Percentiles rank a stretch among this genome's conserved stretches.
phyloP scores from a whole-genome alignment of 1,284 basidiomycete species.

The Vanrija pseudolonga region DNA sequence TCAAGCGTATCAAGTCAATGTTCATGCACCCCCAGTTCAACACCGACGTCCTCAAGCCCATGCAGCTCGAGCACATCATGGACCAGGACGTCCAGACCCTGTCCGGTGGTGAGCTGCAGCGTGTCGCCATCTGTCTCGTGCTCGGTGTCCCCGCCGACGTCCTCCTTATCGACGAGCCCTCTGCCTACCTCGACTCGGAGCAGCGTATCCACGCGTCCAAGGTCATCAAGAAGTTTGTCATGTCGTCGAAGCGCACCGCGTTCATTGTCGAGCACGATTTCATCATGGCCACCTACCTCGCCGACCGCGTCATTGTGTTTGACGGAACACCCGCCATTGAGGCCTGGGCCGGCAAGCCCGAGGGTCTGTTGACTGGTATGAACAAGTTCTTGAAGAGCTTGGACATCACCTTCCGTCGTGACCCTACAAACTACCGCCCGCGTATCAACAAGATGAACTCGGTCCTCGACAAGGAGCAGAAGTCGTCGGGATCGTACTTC shows the following conservation, averaged over 20 bases:
- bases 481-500: slow-evolving; percentile 50
- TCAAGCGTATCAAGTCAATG: slow-evolving; percentile 87
- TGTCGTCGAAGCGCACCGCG: slow-evolving; percentile 91
- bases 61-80: slow-evolving; percentile 83
- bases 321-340: slow-evolving; percentile 76
- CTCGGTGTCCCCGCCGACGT: slow-evolving; percentile 69
- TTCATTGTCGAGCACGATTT: slow-evolving; percentile 58
- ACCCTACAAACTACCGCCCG: slow-evolving; percentile 85
- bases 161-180: slow-evolving; percentile 71
- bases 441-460: slow-evolving; percentile 92
- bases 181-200: slow-evolving; percentile 77
- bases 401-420: slow-evolving; percentile 92
- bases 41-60: slow-evolving; percentile 91
- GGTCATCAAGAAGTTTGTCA: slow-evolving; percentile 94
- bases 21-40: slow-evolving; percentile 98
- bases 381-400: slow-evolving; percentile 77
- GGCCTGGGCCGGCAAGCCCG: slow-evolving; percentile 67
- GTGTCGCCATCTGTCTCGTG: slow-evolving; percentile 88
- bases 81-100: slow-evolving; percentile 95
- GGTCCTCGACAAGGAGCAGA: slow-evolving; percentile 92
- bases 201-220: slow-evolving; percentile 96
- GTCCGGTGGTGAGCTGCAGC: slow-evolving; percentile 92
- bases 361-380: slow-evolving; percentile 48
- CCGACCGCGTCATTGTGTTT: slow-evolving; percentile 94
- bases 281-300: slow-evolving; percentile 79